Conservation (phyloP, 495 filamentous ascomycete species). For the Chaetomidium leptoderma region DNA sequence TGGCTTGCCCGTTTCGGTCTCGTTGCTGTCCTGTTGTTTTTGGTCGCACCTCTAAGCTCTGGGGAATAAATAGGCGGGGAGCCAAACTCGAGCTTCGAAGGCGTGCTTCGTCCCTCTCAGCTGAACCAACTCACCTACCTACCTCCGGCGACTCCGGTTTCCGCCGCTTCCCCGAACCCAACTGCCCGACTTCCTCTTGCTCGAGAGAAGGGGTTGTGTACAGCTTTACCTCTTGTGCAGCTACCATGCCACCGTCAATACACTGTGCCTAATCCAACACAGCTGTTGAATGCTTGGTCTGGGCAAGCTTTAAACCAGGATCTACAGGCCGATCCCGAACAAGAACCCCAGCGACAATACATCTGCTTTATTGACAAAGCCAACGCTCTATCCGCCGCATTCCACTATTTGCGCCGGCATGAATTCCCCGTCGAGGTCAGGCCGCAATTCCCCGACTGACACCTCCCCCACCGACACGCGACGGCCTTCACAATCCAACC, state of each 20-base stretch:
- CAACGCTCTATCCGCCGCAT: neutral
- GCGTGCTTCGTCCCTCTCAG: too few species aligned
- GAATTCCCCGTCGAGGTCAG: constrained; percentile 35
- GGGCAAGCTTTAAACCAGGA: neutral
- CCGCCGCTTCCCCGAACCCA: neutral
- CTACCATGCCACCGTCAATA: constrained; percentile 17
- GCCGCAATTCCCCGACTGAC: constrained; percentile 30
- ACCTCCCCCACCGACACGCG: constrained; percentile 44
- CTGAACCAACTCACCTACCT: too few species aligned
- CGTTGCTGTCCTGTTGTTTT: too few species aligned
- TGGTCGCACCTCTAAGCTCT: too few species aligned
- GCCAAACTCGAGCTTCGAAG: too few species aligned
- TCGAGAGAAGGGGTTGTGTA: neutral
- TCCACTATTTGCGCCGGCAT: constrained; percentile 21
- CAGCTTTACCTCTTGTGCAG: neutral
- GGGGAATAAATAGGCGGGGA: too few species aligned
- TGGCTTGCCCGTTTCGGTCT: too few species aligned
- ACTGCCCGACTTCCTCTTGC: neutral
- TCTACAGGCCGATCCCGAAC: neutral
- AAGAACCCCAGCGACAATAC: neutral
- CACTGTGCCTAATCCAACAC: neutral
- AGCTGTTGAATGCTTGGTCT: constrained; percentile 5
- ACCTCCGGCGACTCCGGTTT: neutral
- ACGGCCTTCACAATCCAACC: constrained; percentile 29
- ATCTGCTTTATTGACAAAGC: neutral